Percentiles rank a stretch among this genome's conserved stretches.
phyloP scores from a whole-genome alignment of 371 early-diverging fungal genomes.

The Apophysomyces elegans region DNA sequence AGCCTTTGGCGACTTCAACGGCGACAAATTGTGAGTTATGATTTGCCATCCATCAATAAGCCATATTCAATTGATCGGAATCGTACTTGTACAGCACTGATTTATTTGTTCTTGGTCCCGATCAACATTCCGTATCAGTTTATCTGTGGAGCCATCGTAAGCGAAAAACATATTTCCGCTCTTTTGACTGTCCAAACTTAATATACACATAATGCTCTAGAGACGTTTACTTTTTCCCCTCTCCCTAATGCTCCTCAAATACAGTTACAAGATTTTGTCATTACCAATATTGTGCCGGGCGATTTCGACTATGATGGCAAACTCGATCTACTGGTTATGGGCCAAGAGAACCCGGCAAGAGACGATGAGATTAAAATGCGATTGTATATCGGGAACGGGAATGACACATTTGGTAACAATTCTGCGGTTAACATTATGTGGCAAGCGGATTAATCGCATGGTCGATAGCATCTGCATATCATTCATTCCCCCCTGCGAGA shows the following conservation, averaged over 20 bases:
- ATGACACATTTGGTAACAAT: constrained; percentile 61
- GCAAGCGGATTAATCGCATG: too few species aligned
- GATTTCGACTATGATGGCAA: constrained; percentile 89
- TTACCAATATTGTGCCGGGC: constrained; percentile 80
- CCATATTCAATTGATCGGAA: background rate
- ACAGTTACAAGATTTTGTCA: constrained; percentile 43
- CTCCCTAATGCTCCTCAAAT: constrained; percentile 31
- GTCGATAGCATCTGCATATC: constrained; percentile 40
- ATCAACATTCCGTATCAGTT: constrained; percentile 66
- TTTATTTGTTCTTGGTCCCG: constrained; percentile 68
- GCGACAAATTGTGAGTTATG: constrained; percentile 72
- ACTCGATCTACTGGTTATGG: constrained; percentile 83
- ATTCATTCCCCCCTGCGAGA: constrained; percentile 59
- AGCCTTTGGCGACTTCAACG: constrained; percentile 87
- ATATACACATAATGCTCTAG: constrained; percentile 12
- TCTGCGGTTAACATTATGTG: background rate
- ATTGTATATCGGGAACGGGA: constrained; percentile 74
- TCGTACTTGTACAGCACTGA: constrained; percentile 63
- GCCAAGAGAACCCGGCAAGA: constrained; percentile 40
- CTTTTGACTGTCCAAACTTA: constrained; percentile 3
- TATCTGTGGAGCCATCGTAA: constrained; percentile 72
- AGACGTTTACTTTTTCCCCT: constrained; percentile 31
- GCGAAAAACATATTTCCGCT: constrained; percentile 1
- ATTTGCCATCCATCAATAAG: background rate
- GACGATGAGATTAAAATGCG: constrained; percentile 65